Conservation (phyloP, 768 basidiomycete species). For the Lepiota brunneoincarnata region DNA sequence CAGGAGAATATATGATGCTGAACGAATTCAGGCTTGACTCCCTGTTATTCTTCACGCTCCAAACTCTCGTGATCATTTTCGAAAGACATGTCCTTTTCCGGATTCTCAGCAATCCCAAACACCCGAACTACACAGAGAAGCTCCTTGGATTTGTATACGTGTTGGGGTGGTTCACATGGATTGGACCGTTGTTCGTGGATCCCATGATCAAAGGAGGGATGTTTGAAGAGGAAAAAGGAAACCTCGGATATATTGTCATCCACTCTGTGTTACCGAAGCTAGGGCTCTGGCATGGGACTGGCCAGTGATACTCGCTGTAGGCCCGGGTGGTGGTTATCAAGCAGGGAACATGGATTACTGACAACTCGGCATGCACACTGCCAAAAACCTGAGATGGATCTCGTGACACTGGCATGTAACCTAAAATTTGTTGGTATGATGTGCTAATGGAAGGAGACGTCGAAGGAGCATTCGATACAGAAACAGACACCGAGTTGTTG, state of each 20-base stretch:
- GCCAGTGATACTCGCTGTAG: not conserved
- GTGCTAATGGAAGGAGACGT: no score
- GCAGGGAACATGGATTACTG: no score
- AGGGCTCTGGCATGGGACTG: not conserved
- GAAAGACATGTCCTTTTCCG: conserved; percentile 27
- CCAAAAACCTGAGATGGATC: no score
- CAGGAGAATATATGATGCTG: conserved; percentile 26
- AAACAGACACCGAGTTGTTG: no score
- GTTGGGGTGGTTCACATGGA: conserved; percentile 22
- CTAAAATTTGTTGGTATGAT: no score
- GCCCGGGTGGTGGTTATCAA: no score
- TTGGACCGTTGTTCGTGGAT: conserved; percentile 14
- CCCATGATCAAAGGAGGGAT: conserved; percentile 14
- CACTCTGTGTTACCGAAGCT: not conserved
- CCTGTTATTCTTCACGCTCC: conserved; percentile 20
- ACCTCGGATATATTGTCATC: not conserved
- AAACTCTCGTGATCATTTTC: conserved; percentile 30
- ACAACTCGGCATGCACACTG: no score
- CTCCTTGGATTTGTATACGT: conserved; percentile 26
- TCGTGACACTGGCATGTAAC: no score
- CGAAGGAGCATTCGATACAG: no score
- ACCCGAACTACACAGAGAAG: not conserved
- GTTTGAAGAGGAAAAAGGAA: conserved; percentile 1
- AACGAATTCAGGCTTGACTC: conserved; percentile 13
- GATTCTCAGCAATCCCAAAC: conserved; percentile 13